Base-by-base conservation (phyloP, 2,329 filamentous ascomycete species). In the Ophiobolus disseminans region DNA sequence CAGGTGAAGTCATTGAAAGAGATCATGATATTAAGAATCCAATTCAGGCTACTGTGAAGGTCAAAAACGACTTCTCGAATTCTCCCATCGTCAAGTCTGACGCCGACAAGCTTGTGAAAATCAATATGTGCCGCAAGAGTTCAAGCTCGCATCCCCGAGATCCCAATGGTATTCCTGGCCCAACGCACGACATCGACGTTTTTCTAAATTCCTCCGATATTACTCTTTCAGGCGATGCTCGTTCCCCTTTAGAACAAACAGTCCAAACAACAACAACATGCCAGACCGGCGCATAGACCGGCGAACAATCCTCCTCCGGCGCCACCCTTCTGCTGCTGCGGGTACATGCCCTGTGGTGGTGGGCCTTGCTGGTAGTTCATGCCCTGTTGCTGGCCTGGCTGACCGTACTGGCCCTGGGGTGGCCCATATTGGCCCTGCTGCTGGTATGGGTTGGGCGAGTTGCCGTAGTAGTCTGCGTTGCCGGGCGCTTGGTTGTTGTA, bases 261-360 rank as follows among this genome's bases (percentile, higher is more conserved):
- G 55, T 81, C 78, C 68, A 81, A 72, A 70, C 78, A 81, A 58
- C 78, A 81, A 57, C 79, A 81, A 59, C 78, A 80, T 28, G 79
- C 78, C 64, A 80, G 53, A 45, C 69, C 72, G 8, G 73, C 78
- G 50, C 78, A 63, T 34, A 78, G 55, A 13, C 72, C 78, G 3
- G 73, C 74, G 28, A 76, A 69, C 25, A 78, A 62, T 2, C 78
- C 78, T 3, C 67, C 70, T 19, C 60, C 48, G n/a, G 46, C 65
- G 13, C 65, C 61, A 7, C 69, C 67, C 5, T 66, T 57, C 9
- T 66, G 46, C 45, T 70, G 74, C 35, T 61, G 62, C 11, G 52
- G 55, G 47, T 76, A 73, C 9, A 73, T 73, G 23, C 58, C 62
- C 28, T 42, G 63, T 16, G 64, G 65, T 19, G 59, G 63, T 49